A percentile compares a stretch with the other conserved stretches of the same genome.
Evolutionary conservation across 2,329 filamentous ascomycete genomes (phyloP).

Genomic region (Helminthosporium solani): DNA sequence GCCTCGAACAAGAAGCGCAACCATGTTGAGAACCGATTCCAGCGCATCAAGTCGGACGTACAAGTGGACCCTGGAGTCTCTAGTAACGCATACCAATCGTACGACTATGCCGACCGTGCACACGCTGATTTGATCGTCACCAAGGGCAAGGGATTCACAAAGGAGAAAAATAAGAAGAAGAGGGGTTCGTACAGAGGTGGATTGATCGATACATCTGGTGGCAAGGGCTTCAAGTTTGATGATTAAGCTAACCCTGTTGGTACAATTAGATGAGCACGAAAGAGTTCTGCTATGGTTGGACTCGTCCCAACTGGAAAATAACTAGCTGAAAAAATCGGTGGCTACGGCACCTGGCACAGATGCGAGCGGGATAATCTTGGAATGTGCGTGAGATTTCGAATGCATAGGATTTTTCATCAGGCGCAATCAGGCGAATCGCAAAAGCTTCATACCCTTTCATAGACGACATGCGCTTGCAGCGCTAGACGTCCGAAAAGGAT

Average conservation of each 20-base stretch:
- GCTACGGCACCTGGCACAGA: too few species aligned
- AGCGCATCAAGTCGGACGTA: slow-evolving; percentile 69
- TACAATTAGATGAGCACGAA: background rate
- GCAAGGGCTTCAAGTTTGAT: slow-evolving; percentile 92
- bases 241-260: slow-evolving; percentile 54
- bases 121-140: slow-evolving; percentile 87
- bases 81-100: slow-evolving; percentile 78
- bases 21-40: slow-evolving; percentile 62
- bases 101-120: slow-evolving; percentile 86
- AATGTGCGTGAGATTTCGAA: too few species aligned
- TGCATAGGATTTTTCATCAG: background rate
- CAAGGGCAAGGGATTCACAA: slow-evolving; percentile 95
- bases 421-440: background rate
- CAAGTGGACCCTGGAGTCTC: slow-evolving; percentile 67
- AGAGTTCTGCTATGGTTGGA: too few species aligned
- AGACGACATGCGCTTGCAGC: slow-evolving; percentile 3
- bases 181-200: slow-evolving; percentile 88
- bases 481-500: background rate
- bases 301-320: background rate
- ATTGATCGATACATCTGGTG: slow-evolving; percentile 75
- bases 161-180: slow-evolving; percentile 93
- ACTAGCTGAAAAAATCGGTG: background rate
- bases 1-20: slow-evolving; percentile 34
- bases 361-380: too few species aligned
- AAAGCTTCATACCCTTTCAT: slow-evolving; percentile 26